Base-by-base conservation (phyloP, 1,284 basidiomycete species). In the Melanopsichium pennsylvanicum region DNA sequence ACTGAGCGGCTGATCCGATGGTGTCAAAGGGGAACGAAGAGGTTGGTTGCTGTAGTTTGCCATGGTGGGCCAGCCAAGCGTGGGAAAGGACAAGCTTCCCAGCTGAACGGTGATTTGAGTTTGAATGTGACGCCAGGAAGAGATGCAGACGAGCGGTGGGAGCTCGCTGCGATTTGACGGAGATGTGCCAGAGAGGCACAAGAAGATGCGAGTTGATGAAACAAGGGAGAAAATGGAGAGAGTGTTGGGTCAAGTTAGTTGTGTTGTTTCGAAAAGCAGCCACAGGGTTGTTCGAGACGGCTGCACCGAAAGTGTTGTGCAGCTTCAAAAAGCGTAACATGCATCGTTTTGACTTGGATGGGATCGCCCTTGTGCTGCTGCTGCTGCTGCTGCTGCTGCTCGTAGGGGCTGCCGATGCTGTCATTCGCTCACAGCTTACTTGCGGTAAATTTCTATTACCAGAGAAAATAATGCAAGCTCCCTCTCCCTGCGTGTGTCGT, bases 11-110 rank as follows among this genome's bases (percentile, higher is more conserved):
- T 40, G 51, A 21, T 39, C 37, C 21, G 57, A 45, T 32, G 64
- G 35, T 50, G 50, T 35, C 32, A 39, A 10, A n/a, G 49, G 49
- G 26, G 58, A 54, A 27, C 50, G 58, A 18, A 62, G 59, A 11
- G 66, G 66, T 16, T 69, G 50, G 36, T 56, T 60, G 44, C 27
- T 4, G 34, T 42, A 12, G 49, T 57, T 54, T 16, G 43, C 39
- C 52, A 63, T 56, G 39, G 19, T 44, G 35, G 27, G 27, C 27
- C 27, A 29, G n/a, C n/a, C n/a, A n/a, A n/a, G n/a, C n/a, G n/a
- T n/a, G n/a, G n/a, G n/a, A n/a, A n/a, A n/a, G n/a, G n/a, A n/a
- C n/a, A n/a, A n/a, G n/a, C n/a, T n/a, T n/a, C n/a, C n/a, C n/a
- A n/a, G n/a, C n/a, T n/a, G n/a, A 15, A 25, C 37, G 32, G 37